Conservation (phyloP, 2,329 filamentous ascomycete genomes). For the Penicillium digitatum region DNA sequence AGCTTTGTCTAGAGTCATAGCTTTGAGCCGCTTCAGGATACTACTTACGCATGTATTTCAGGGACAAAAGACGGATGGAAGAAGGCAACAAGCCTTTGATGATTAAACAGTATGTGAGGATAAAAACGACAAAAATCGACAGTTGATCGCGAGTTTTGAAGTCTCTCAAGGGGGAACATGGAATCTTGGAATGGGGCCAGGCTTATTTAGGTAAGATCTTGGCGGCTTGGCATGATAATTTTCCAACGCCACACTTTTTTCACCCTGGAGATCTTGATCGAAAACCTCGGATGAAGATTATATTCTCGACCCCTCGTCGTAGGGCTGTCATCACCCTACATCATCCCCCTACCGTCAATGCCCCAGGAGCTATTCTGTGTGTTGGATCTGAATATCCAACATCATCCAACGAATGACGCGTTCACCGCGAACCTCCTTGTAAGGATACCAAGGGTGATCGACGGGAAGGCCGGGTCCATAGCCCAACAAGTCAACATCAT, state of each 20-base stretch:
- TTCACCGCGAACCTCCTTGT: constrained; percentile 9
- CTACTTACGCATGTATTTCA: constrained; percentile 38
- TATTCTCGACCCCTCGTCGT: neutral
- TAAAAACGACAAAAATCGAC: neutral
- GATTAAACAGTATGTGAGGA: neutral
- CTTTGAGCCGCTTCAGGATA: neutral
- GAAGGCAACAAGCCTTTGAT: constrained; percentile 18
- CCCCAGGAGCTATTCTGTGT: neutral
- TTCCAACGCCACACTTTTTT: neutral
- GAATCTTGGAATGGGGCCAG: neutral
- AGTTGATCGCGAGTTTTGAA: neutral
- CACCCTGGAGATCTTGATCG: neutral
- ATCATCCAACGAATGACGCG: constrained; percentile 14
- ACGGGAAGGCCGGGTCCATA: constrained; percentile 10
- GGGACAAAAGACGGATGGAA: constrained; percentile 18
- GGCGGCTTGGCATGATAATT: constrained; percentile 11
- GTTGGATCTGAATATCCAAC: neutral
- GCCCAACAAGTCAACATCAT: neutral
- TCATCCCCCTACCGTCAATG: constrained; percentile 3
- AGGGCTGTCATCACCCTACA: neutral
- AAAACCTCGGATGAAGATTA: neutral
- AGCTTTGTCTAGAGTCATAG: neutral
- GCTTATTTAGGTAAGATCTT: constrained; percentile 17
- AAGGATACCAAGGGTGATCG: constrained; percentile 9
- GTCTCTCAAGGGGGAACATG: neutral